Evolutionary conservation across 306 rosid genomes (phyloP), one percentile per base, ranked within the genome.

Genomic region (Lathyrus tuberosus): DNA sequence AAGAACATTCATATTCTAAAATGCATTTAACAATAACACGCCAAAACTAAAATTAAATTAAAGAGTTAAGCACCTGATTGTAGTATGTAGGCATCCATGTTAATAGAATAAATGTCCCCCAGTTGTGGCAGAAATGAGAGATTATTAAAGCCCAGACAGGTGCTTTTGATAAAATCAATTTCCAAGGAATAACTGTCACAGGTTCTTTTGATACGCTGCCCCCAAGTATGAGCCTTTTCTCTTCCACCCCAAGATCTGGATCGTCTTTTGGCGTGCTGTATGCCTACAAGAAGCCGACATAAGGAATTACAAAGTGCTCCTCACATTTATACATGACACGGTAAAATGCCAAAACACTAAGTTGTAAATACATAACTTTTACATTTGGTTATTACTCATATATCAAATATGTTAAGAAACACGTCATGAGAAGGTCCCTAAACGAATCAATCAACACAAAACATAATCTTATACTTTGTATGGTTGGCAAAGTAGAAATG

Each of bases 41-140:
- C 40, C 24, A 18, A 51, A 17, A 44, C 7, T 6, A 30, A 62
- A 15, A 1, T 53, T 6, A n/a, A 22, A 11, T 1, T 20, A 33
- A 31, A 70, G 11, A 33, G 56, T 41, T 42, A 67, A 54, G 53
- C 85, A 92, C 98, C 96, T 92, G 96, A 82, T 92, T 92, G 84
- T 92, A 92, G 85, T 92, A 92, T 3, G 98, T 92, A 28, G 98
- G 96, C 98, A 92, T 92, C 98, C 98, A 92, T 17, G 98, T 93
- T 83, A 93, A 77, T 52, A 93, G 85, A 81, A 93, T 93, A 76
- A 93, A 93, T 78, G 98, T 93, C 46, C 97, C 98, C 98, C 97
- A 93, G 79, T 90, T 93, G 69, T 90, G 98, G 79, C 97, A 93
- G 72, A 90, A 90, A 72, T 90, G 98, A 78, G 94, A 88, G 65